Evolutionary conservation across 345 rosid species (phyloP).

Genomic region (Murraya paniculata): DNA sequence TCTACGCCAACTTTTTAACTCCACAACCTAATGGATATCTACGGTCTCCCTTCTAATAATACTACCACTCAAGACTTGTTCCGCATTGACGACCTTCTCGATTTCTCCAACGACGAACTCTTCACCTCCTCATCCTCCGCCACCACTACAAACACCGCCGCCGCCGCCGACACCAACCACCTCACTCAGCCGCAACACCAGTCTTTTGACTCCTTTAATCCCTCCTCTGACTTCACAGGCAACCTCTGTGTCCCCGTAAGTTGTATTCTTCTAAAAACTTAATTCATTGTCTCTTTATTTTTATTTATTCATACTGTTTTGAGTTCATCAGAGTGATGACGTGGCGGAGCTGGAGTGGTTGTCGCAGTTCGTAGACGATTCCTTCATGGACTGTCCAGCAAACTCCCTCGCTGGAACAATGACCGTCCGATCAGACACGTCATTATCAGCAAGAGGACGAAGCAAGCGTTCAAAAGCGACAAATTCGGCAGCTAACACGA

Average conservation of each 20-base stretch:
- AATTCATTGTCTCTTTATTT: not conserved
- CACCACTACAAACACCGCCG: conserved; percentile 26
- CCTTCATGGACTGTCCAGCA: conserved; percentile 52
- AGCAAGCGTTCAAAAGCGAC: conserved; percentile 51
- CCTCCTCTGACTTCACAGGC: conserved; percentile 52
- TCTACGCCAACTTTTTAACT: not conserved
- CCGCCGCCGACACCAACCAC: conserved; percentile 22
- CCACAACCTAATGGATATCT: conserved; percentile 42
- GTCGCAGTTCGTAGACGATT: conserved; percentile 74
- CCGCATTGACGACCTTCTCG: conserved; percentile 64
- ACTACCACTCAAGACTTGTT: conserved; percentile 27
- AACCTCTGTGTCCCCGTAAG: conserved; percentile 66
- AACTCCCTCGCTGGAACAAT: conserved; percentile 44
- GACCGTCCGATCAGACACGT: conserved; percentile 26
- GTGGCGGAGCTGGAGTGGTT: conserved; percentile 89
- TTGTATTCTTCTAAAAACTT: not conserved
- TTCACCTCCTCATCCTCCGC: conserved; percentile 38
- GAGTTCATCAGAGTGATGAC: conserved; percentile 56
- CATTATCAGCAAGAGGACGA: conserved; percentile 43
- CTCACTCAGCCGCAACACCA: conserved; percentile 18
- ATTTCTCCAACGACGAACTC: conserved; percentile 41
- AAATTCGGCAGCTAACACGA: conserved; percentile 16
- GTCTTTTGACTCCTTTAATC: conserved; percentile 21
- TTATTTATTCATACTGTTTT: not conserved
- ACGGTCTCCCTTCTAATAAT: conserved; percentile 33